Evolutionary conservation across 2,329 filamentous ascomycete genomes (phyloP).

Genomic region (Cordyceps pruinosa): DNA sequence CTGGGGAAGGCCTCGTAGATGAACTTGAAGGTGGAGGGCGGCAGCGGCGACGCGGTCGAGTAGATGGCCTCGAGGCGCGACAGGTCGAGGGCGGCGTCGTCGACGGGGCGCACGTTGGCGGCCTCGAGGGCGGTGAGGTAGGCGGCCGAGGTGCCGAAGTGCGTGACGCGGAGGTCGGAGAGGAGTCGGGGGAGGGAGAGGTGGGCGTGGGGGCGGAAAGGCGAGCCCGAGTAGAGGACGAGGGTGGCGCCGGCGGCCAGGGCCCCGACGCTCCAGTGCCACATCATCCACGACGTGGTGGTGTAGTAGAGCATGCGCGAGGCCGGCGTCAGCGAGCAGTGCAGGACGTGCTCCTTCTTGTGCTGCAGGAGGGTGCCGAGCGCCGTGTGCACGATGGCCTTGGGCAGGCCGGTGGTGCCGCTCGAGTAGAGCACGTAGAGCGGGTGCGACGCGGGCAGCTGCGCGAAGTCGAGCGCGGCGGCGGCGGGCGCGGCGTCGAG

Average conservation of each 20-base stretch:
- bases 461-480: constrained; percentile 56
- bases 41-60: constrained; percentile 85
- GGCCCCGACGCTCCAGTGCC: constrained; percentile 90
- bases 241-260: constrained; percentile 77
- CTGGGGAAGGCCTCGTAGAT: constrained; percentile 77
- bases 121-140: constrained; percentile 90
- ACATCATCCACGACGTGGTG: constrained; percentile 99
- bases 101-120: constrained; percentile 53
- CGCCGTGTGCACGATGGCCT: constrained; percentile 89
- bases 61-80: constrained; percentile 74
- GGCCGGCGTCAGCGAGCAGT: constrained; percentile 67
- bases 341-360: constrained; percentile 90
- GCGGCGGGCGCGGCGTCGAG: constrained; percentile 35
- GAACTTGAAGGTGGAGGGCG: constrained; percentile 87
- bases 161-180: constrained; percentile 73
- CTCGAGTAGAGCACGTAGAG: constrained; percentile 92
- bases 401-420: constrained; percentile 80
- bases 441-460: constrained; percentile 77
- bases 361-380: constrained; percentile 89
- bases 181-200: constrained; percentile 78
- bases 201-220: constrained; percentile 73
- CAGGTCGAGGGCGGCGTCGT: constrained; percentile 49
- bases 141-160: constrained; percentile 92
- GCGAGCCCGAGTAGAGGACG: constrained; percentile 86
- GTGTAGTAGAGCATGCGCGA: constrained; percentile 89